These are phyloP conservation scores for Verticillium albo-atrum DNA, from an alignment of 2,329 filamentous ascomycete species.

Conservation along the genomic window DNA sequence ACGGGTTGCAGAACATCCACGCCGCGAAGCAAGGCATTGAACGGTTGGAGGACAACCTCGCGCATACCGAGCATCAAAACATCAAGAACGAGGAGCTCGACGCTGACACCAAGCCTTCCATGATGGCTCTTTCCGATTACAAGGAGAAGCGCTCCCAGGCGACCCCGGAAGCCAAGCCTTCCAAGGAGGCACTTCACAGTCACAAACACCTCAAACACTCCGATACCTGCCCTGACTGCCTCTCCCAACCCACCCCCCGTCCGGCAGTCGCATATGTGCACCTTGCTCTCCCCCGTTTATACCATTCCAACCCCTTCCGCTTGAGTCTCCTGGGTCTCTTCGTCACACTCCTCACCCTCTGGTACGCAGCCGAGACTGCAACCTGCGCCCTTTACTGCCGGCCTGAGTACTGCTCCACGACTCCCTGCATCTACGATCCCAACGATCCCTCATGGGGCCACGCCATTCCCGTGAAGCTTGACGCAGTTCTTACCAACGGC, in stretches of 20 bases:
- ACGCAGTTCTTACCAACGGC: slow-evolving; percentile 56
- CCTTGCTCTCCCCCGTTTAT: slow-evolving; percentile 43
- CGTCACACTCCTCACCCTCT: slow-evolving; percentile 39
- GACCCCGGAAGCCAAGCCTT: slow-evolving; percentile 4
- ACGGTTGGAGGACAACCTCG: slow-evolving; percentile 48
- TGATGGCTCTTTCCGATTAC: background rate
- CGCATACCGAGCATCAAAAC: slow-evolving; percentile 27
- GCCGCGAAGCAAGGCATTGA: slow-evolving; percentile 55
- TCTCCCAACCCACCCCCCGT: background rate
- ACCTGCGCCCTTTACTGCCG: slow-evolving; percentile 53
- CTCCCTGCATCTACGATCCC: slow-evolving; percentile 49
- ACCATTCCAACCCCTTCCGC: slow-evolving; percentile 35
- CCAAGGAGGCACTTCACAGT: slow-evolving; percentile 1
- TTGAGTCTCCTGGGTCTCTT: slow-evolving; percentile 45
- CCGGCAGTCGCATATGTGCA: slow-evolving; percentile 29
- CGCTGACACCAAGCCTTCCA: slow-evolving; percentile 6
- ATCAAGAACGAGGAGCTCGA: slow-evolving; percentile 7
- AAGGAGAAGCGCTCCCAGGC: background rate
- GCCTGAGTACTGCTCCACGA: slow-evolving; percentile 41
- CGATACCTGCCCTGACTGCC: background rate
- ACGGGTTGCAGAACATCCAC: slow-evolving; percentile 46
- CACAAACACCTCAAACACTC: background rate
- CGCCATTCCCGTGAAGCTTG: slow-evolving; percentile 57
- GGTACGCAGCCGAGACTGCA: slow-evolving; percentile 49
- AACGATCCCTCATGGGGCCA: slow-evolving; percentile 58